Conservation (phyloP, 352 stramenopile genomes). For the Globisporangium rhizosaccharum region DNA sequence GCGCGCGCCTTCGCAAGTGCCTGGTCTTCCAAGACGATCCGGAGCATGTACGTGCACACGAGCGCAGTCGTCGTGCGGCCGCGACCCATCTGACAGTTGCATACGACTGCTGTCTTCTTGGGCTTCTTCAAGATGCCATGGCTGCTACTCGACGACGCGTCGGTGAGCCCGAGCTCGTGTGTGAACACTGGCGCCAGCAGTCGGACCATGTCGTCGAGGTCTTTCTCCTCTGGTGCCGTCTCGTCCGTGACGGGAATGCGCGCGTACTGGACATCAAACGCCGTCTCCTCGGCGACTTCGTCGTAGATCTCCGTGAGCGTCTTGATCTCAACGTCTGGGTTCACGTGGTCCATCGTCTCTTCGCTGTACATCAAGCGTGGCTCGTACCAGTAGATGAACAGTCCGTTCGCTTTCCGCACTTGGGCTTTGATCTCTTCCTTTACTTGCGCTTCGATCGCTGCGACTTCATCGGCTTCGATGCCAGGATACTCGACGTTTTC, state of each 20-base stretch:
- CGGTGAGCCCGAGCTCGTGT: slow-evolving; percentile 41
- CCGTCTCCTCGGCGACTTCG: slow-evolving; percentile 33
- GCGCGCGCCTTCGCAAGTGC: not conserved
- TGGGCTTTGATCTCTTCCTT: slow-evolving; percentile 82
- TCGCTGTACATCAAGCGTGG: slow-evolving; percentile 71
- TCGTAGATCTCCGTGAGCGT: slow-evolving; percentile 73
- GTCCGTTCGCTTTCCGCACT: slow-evolving; percentile 61
- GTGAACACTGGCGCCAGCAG: slow-evolving; percentile 62
- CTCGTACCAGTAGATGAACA: slow-evolving; percentile 87
- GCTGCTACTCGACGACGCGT: not conserved
- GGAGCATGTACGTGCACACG: slow-evolving; percentile 85
- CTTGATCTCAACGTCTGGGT: slow-evolving; percentile 64
- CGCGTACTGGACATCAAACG: slow-evolving; percentile 71
- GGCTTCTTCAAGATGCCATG: slow-evolving; percentile 12
- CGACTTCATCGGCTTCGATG: slow-evolving; percentile 88
- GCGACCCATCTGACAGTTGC: slow-evolving; percentile 89
- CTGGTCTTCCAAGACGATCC: slow-evolving; percentile 54
- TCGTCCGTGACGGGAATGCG: slow-evolving; percentile 88
- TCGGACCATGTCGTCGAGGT: slow-evolving; percentile 85
- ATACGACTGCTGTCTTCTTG: slow-evolving; percentile 69
- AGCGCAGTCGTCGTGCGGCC: slow-evolving; percentile 86
- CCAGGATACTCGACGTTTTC: slow-evolving; percentile 86
- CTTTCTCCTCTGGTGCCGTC: slow-evolving; percentile 85
- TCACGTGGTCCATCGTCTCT: slow-evolving; percentile 79
- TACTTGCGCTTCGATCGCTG: slow-evolving; percentile 75